Base-by-base conservation (phyloP, 1,139 yeast species). In the Pichia norvegensis region DNA sequence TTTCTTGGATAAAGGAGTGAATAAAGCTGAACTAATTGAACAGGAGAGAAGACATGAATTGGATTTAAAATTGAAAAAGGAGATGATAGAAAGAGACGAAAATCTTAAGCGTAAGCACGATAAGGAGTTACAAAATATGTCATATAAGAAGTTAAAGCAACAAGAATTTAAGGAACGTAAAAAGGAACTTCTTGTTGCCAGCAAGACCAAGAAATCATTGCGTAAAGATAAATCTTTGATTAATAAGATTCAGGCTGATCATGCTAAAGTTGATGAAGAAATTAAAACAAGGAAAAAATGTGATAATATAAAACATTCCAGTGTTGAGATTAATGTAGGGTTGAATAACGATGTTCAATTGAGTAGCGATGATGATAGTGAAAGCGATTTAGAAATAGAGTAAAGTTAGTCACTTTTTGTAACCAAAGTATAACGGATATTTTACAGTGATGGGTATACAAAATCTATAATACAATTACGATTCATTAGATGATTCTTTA, bases 1-100 rank as follows among this genome's bases (percentile, higher is more conserved):
- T 3, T 76, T 74, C 54, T 72, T 70, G 53, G 66, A 27, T 27
- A 67, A 68, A 38, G 77, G 67, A 50, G 70, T 68, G 9, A 73
- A 75, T 54, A 76, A 81, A 13, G 51, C 51, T 10, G 47, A 55
- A 7, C 17, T 59, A 19, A 38, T 38, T 8, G 51, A 51, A 11
- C 48, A 54, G 21, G 50, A 49, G 35, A 27, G 48, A 4, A 49
- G 47, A 17, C 52, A 49, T n/a, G 31, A 44, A 20, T 36, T 50
- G 16, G 52, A 44, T 37, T 46, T 43, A 11, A 40, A 48, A 4
- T 33, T 51, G 8, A 41, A 47, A 29, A 51, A 48, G 29, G 57
- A 56, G 20, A 47, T 41, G 33, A 33, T 52, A 49, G 37, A 46
- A 44, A 36, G 46, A 44, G 50, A 50, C 57, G 17, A 46, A 51